Conservation (phyloP, 305 asterid species). For the Fraxinus dipetala region DNA sequence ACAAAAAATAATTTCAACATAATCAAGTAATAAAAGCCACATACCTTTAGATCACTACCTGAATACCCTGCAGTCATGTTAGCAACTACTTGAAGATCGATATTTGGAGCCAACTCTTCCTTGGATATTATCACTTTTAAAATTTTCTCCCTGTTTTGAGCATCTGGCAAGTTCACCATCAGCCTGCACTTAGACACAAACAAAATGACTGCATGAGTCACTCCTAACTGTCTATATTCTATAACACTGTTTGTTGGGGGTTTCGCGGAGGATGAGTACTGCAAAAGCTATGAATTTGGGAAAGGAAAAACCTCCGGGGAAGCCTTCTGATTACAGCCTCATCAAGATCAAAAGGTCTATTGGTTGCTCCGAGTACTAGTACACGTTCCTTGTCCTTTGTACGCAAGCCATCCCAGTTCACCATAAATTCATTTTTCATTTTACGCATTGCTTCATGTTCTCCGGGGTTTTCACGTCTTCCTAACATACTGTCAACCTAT, state of each 20-base stretch:
- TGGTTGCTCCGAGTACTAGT: constrained; percentile 56
- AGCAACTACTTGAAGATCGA: constrained; percentile 38
- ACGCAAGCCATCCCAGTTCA: constrained; percentile 57
- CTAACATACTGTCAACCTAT: constrained; percentile 56
- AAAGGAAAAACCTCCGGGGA: constrained; percentile 39
- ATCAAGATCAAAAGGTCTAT: constrained; percentile 55
- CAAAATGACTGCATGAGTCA: not conserved
- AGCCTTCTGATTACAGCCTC: constrained; percentile 57
- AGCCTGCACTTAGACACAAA: constrained; percentile 32
- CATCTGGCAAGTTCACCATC: constrained; percentile 58
- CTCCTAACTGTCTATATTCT: not conserved
- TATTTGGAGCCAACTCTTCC: constrained; percentile 41
- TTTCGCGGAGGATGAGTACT: not conserved
- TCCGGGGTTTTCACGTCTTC: constrained; percentile 53
- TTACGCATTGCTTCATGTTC: constrained; percentile 60
- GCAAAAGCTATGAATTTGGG: not conserved
- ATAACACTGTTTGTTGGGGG: not conserved
- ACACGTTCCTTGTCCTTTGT: constrained; percentile 55
- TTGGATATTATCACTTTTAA: constrained; percentile 41
- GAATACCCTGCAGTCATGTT: constrained; percentile 50
- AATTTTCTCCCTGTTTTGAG: constrained; percentile 46
- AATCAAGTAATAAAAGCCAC: constrained; percentile 10
- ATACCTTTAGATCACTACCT: constrained; percentile 53
- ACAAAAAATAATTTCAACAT: constrained; percentile 4
- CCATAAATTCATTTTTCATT: constrained; percentile 60